These are phyloP conservation scores for Somion occarium DNA, from an alignment of 1,284 basidiomycete genomes.

Conservation along the genomic window DNA sequence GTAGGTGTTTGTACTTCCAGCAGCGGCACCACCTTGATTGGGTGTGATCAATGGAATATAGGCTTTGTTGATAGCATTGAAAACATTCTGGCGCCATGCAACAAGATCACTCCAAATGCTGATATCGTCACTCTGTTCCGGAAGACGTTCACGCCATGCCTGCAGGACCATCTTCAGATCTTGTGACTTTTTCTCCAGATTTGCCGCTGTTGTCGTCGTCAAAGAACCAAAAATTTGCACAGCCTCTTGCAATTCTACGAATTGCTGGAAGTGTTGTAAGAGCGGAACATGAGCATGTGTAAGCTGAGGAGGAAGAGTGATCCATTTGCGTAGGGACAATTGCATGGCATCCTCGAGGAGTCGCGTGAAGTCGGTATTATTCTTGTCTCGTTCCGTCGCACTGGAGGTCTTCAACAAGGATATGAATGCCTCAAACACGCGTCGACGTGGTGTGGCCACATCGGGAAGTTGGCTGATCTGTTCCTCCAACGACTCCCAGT, in stretches of 20 bases:
- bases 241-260: conserved; percentile 96
- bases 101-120: conserved; percentile 98
- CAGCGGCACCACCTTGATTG: conserved; percentile 43
- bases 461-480: conserved; percentile 83
- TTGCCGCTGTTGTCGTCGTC: conserved; percentile 81
- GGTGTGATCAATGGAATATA: conserved; percentile 87
- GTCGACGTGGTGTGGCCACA: conserved; percentile 86
- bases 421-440: conserved; percentile 95
- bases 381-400: conserved; percentile 43
- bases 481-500: conserved; percentile 79
- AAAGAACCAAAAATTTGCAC: conserved; percentile 92
- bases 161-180: conserved; percentile 96
- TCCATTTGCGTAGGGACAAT: conserved; percentile 94
- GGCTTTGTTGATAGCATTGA: conserved; percentile 91
- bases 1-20: conserved; percentile 74
- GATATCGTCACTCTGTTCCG: conserved; percentile 97
- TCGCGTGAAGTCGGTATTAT: conserved; percentile 78
- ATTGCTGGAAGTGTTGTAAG: conserved; percentile 98
- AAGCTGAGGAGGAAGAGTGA: conserved; percentile 79
- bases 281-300: conserved; percentile 93
- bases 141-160: conserved; percentile 96
- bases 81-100: conserved; percentile 94
- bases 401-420: conserved; percentile 70
- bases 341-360: conserved; percentile 97
- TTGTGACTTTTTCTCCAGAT: conserved; percentile 91